Base-by-base conservation (phyloP, 176 grass and related monocot genomes). In the Raddia distichophylla region DNA sequence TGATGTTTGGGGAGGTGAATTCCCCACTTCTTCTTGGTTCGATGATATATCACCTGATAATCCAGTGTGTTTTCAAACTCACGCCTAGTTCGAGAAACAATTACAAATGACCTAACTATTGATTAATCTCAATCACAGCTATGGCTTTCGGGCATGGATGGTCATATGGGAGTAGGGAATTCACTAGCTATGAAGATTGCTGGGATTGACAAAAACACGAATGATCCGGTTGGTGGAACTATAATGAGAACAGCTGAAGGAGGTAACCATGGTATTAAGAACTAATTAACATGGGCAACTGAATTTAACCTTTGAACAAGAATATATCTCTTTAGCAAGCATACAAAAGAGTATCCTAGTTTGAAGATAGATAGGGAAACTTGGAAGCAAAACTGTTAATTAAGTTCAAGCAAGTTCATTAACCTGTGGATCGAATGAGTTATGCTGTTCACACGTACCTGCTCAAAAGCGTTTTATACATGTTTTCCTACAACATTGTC, bases 81-180 rank as follows among this genome's bases (percentile, higher is more conserved):
- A 0, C 59, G 4, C 18, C 4, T 73, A 7, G 17, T 85, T 67
- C 52, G 0, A 47, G 50, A 85, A 78, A 18, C 52, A 12, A 50
- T 76, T 58, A 66, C 13, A 59, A 10, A 53, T 64, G 19, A 40
- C 4, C 14, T 74, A 32, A 54, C 40, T 27, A 32, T 16, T 27
- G 52, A 79, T 62, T 68, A 50, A 2, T 74, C 78, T 81, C 8
- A 67, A 63, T 57, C 85, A 32, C 57, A 99, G 96, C 87, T 95
- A 13, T 99, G 91, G 93, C 82, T 99, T 67, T 88, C 85, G 27
- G 89, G 89, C 58, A 99, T 90, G 93, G 93, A 99, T 86, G 86
- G 93, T 17, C 93, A 99, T 82, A 91, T 91, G 91, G 93, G 91
- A 77, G 16, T 99, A 67, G 91, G 89, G 51, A 99, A 99, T 87